Evolutionary conservation across 78 protist species (phyloP), one percentile per base, ranked within the genome.

Genomic region (Thecamonas trahens): DNA sequence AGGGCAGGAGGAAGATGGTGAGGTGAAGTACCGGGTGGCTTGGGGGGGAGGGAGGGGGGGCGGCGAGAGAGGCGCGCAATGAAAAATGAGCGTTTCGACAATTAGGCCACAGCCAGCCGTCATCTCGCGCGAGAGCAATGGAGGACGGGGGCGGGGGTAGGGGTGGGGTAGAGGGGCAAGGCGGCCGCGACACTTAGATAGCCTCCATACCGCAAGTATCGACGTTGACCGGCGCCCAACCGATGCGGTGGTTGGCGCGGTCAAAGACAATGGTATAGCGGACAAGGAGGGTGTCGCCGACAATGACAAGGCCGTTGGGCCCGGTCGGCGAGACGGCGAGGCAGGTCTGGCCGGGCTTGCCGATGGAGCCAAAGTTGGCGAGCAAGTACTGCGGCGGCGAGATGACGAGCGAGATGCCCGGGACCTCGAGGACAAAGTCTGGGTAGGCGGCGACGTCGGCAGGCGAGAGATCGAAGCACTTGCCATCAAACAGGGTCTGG

Each of bases 171-270:
- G n/a, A n/a, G n/a, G n/a, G n/a, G n/a, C n/a, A n/a, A n/a, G n/a
- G n/a, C n/a, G n/a, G n/a, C n/a, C n/a, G n/a, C n/a, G n/a, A n/a
- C n/a, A n/a, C n/a, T n/a, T n/a, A n/a, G n/a, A n/a, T n/a, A n/a
- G n/a, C n/a, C n/a, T n/a, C n/a, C n/a, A n/a, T n/a, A 59, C 62
- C 62, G 35, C 62, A 59, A 13, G 32, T 18, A 11, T 13, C 11
- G 31, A 13, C 15, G 62, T 59, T 59, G 35, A 59, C 62, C 11
- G 62, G 62, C 32, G 62, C 62, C 62, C 62, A 59, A 18, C 62
- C 62, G 35, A 59, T 59, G 32, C 15, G 32, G n/a, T 15, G 11
- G 62, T 59, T 59, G 11, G 32, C 62, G 24, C 62, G 11, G 35
- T 59, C 62, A 13, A 59, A 18, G 31, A 59, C 62, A 13, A 59